Evolutionary conservation across 2,329 filamentous ascomycete genomes (phyloP), one percentile per base, ranked within the genome.

Genomic region (Bipolaris oryzae): DNA sequence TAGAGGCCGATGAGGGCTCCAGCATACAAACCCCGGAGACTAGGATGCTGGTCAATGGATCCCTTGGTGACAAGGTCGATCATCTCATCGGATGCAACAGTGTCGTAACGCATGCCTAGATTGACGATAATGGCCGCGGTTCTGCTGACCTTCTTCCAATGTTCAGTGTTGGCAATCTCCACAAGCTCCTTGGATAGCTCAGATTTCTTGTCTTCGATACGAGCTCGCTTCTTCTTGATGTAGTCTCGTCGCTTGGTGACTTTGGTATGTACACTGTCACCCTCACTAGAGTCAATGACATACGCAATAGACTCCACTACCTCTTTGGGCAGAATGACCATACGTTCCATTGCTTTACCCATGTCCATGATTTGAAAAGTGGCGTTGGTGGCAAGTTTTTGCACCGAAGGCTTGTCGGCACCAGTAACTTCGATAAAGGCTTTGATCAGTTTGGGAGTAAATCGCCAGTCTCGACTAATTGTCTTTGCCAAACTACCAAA

Each of bases 111-210:
- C 61, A 97, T 85, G 55, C 92, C 94, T 60, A 97, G 84, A 58
- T 95, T 96, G 54, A 94, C 87, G 4, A 96, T 91, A 73, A 99
- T 95, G 34, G 96, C 90, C 9, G 91, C 90, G 54, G 93, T 96
- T 25, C 94, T 85, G 48, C 88, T 92, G 5, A 94, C 94, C 67
- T 96, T 93, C 80, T 96, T 98, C 95, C 95, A 99, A 72, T 99
- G 96, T 0, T 92, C 91, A 3, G 85, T 85, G 67, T 87, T 88
- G 1, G 92, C 90, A 57, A 89, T 80, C 57, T 89, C 85, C 3
- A 93, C 89, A 31, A 99, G 82, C 73, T 98, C 92, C 52, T 91
- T 80, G 0, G 93, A 91, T 23, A 99, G 79, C 3, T 86, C 84
- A 0, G 87, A 82, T 78, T 99, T 99, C 78, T 90, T 92, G 51